Conservation (phyloP, 139 green algal species). For the Chlamydomonas sp. region DNA sequence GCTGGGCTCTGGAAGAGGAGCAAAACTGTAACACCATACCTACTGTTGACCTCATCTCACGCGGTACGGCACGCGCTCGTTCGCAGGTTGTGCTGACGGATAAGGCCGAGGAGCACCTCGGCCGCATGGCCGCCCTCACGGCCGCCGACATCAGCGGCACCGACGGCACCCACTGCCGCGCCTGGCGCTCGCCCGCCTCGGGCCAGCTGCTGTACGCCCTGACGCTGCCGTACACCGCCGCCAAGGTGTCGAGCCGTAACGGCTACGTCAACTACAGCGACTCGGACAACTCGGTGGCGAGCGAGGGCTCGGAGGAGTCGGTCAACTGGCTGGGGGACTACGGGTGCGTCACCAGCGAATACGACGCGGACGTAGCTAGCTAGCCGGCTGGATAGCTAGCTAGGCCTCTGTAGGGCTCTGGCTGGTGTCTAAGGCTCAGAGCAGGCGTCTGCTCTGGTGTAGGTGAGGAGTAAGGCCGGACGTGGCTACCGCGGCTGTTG, state of each 20-base stretch:
- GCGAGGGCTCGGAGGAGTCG: slow-evolving; percentile 10
- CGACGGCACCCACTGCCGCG: slow-evolving; percentile 1
- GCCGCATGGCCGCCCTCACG: not conserved
- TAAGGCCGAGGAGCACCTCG: slow-evolving; percentile 31
- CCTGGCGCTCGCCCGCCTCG: not conserved
- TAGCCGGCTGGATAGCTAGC: too few species aligned
- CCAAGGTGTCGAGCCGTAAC: slow-evolving; percentile 23
- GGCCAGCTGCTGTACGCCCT: not conserved
- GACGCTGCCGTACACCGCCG: not conserved
- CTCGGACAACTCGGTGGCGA: not conserved
- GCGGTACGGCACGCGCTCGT: too few species aligned
- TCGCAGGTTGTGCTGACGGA: slow-evolving; percentile 18
- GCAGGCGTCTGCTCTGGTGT: too few species aligned
- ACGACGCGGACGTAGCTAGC: slow-evolving; percentile 35
- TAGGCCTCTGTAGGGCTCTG: too few species aligned
- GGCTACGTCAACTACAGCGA: slow-evolving; percentile 34
- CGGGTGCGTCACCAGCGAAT: slow-evolving; percentile 20
- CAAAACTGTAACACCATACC: too few species aligned
- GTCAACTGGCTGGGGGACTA: slow-evolving; percentile 29
- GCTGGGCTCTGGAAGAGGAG: too few species aligned
- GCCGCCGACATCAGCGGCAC: not conserved
- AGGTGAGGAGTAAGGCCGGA: too few species aligned
- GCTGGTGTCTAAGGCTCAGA: too few species aligned
- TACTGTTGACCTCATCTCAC: too few species aligned
- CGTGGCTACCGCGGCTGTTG: too few species aligned